These are phyloP conservation scores for Talaromyces ruber DNA, from an alignment of 495 filamentous ascomycete species.

Conservation along the genomic window DNA sequence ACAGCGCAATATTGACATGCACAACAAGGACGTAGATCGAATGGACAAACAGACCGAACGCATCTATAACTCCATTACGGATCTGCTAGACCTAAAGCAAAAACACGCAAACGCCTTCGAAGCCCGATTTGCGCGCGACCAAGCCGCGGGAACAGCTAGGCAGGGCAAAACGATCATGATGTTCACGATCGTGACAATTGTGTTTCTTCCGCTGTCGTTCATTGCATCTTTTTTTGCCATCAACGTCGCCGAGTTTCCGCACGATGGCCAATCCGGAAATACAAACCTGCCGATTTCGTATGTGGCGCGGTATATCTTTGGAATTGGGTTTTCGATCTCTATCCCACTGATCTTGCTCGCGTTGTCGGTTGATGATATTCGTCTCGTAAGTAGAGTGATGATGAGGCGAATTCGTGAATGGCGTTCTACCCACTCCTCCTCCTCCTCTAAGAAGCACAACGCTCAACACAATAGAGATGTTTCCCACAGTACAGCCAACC, in stretches of 20 bases:
- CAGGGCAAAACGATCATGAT: slow-evolving; percentile 70
- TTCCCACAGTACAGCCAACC: neutral
- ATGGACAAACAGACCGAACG: slow-evolving; percentile 63
- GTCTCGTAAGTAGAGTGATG: slow-evolving; percentile 25
- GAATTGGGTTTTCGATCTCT: slow-evolving; percentile 57
- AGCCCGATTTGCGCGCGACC: slow-evolving; percentile 58
- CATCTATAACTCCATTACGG: slow-evolving; percentile 54
- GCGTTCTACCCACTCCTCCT: slow-evolving; percentile 9
- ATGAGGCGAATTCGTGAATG: slow-evolving; percentile 17
- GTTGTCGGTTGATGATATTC: slow-evolving; percentile 48
- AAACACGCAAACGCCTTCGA: slow-evolving; percentile 68
- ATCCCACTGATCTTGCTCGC: slow-evolving; percentile 54
- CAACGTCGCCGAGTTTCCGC: slow-evolving; percentile 48
- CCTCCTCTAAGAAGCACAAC: neutral
- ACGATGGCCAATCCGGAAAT: slow-evolving; percentile 13
- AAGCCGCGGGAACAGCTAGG: slow-evolving; percentile 53
- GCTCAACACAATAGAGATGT: neutral
- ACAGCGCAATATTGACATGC: slow-evolving; percentile 50
- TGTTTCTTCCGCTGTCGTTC: slow-evolving; percentile 61
- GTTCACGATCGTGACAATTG: slow-evolving; percentile 64
- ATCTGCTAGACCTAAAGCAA: slow-evolving; percentile 53
- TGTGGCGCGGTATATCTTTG: slow-evolving; percentile 58
- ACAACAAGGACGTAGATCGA: slow-evolving; percentile 54
- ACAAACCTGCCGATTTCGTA: slow-evolving; percentile 40
- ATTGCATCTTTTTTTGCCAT: slow-evolving; percentile 62